Conservation (phyloP, 306 rosid species). For the Cyamopsis tetragonoloba region DNA sequence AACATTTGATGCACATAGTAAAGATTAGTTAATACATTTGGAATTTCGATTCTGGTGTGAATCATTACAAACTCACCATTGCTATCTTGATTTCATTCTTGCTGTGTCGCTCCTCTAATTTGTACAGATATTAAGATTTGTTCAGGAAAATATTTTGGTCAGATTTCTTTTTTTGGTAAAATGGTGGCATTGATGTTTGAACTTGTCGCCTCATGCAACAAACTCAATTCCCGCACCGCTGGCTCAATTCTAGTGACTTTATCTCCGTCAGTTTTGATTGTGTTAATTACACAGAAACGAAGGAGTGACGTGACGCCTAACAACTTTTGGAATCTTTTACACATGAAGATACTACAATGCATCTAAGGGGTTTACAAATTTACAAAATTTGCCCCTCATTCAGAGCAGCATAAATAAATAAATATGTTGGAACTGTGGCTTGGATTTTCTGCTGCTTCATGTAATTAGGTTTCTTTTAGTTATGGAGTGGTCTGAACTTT, state of each 20-base stretch:
- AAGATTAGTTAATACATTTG: not conserved
- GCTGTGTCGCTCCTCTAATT: not conserved
- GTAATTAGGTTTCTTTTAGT: not conserved
- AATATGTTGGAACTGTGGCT: not conserved
- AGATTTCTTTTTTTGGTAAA: not conserved
- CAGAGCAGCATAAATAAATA: not conserved
- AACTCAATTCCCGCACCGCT: too few species aligned
- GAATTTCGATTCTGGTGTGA: not conserved
- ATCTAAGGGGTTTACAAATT: not conserved
- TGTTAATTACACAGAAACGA: constrained; percentile 2
- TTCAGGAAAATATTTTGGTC: not conserved
- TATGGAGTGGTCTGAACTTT: not conserved
- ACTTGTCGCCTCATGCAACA: too few species aligned
- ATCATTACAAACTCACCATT: not conserved
- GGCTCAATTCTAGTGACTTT: too few species aligned
- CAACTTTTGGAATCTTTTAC: not conserved
- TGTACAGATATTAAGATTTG: not conserved
- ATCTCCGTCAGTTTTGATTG: too few species aligned
- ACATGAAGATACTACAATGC: not conserved
- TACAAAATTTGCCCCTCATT: not conserved
- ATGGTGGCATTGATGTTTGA: too few species aligned
- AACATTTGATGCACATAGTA: not conserved
- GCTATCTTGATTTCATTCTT: not conserved
- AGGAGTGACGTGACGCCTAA: too few species aligned
- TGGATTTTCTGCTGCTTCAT: not conserved